A percentile compares a stretch with the other conserved stretches of the same genome.
Evolutionary conservation across 106 monocot species (phyloP).

Genomic region (Dendrobium chrysotoxum): DNA sequence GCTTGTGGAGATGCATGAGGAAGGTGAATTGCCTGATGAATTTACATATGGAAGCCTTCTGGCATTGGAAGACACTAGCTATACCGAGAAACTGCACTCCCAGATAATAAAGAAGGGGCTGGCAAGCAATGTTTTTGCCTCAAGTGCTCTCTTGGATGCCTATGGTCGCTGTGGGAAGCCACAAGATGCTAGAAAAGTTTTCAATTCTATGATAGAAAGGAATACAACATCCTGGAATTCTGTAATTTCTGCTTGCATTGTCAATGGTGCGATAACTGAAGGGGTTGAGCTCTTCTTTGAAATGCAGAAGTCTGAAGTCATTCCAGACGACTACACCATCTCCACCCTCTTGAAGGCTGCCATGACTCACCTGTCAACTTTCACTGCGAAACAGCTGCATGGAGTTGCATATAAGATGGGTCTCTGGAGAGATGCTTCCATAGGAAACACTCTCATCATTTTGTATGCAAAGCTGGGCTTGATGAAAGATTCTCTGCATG

Average conservation of each 20-base stretch:
- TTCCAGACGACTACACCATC: constrained; percentile 32
- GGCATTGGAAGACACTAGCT: constrained; percentile 1
- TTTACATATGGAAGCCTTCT: constrained; percentile 33
- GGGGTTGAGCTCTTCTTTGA: constrained; percentile 15
- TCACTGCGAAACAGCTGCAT: constrained; percentile 15
- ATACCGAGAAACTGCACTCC: constrained; percentile 18
- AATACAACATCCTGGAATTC: constrained; percentile 35
- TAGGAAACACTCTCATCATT: constrained; percentile 29
- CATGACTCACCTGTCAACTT: neutral
- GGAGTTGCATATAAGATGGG: constrained; percentile 19
- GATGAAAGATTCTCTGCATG: constrained; percentile 10
- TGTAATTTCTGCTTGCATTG: constrained; percentile 11
- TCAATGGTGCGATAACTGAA: neutral
- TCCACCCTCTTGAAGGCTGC: constrained; percentile 21
- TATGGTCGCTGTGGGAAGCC: constrained; percentile 18
- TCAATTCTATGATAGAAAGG: constrained; percentile 16
- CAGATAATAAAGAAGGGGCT: constrained; percentile 20
- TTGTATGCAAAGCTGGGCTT: constrained; percentile 21
- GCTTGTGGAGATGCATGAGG: constrained; percentile 19
- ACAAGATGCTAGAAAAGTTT: constrained; percentile 19
- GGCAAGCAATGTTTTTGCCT: constrained; percentile 9
- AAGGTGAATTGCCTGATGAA: constrained; percentile 18
- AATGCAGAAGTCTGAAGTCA: constrained; percentile 10
- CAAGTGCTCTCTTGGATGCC: constrained; percentile 29
- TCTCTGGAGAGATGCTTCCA: constrained; percentile 4